Conservation (phyloP, 495 filamentous ascomycete genomes). For the Bathelium albidoporum region DNA sequence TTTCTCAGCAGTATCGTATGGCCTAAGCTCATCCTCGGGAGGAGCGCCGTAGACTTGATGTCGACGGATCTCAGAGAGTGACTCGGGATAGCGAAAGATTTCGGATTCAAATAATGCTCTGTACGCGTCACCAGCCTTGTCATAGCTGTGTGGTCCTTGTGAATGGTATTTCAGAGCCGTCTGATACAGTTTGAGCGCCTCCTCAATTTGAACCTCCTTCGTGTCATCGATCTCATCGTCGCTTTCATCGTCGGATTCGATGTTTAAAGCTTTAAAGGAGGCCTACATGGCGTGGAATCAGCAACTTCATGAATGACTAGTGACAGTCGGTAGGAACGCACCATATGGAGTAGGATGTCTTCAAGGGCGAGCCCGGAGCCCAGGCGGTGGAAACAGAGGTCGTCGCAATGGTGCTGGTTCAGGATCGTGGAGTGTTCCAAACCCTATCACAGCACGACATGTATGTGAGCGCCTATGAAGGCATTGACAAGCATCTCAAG, state of each 20-base stretch:
- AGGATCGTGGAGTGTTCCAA: no score
- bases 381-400: no score
- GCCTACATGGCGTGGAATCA: not conserved
- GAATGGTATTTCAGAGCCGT: slow-evolving; percentile 84
- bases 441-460: no score
- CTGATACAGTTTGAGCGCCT: slow-evolving; percentile 92
- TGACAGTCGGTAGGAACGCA: not conserved
- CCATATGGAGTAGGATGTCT: not conserved
- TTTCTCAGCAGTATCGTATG: slow-evolving; percentile 24
- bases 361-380: no score
- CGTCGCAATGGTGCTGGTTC: no score
- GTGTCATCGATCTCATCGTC: slow-evolving; percentile 92
- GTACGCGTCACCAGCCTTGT: slow-evolving; percentile 75
- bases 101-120: slow-evolving; percentile 77
- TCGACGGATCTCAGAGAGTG: slow-evolving; percentile 63
- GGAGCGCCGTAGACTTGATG: slow-evolving; percentile 47
- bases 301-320: not conserved
- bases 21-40: slow-evolving; percentile 35
- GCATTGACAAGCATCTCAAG: no score
- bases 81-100: slow-evolving; percentile 84
- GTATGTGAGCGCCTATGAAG: no score
- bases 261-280: slow-evolving; percentile 73
- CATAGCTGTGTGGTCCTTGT: slow-evolving; percentile 64
- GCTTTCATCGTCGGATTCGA: slow-evolving; percentile 80
- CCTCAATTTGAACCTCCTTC: slow-evolving; percentile 92